phyloP scores from a whole-genome alignment of 1,284 basidiomycete genomes.

The Ustanciosporium gigantosporum region DNA sequence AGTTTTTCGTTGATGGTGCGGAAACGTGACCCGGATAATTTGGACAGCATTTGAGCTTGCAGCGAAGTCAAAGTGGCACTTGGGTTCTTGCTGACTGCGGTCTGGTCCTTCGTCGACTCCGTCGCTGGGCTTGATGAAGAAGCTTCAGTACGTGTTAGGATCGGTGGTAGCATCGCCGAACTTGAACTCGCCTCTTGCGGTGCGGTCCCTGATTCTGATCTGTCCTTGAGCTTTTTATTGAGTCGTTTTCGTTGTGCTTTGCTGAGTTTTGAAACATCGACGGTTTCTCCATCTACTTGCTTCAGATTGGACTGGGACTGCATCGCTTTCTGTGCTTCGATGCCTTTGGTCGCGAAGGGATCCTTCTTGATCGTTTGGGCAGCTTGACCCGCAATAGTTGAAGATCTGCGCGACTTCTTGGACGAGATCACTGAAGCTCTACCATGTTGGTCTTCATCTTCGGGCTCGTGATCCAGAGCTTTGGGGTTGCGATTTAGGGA shows the following conservation, averaged over 20 bases:
- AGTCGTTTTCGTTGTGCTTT: constrained; percentile 54
- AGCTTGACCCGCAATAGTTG: neutral
- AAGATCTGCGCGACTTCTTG: constrained; percentile 17
- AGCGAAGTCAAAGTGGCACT: constrained; percentile 25
- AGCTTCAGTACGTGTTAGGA: too few relatives aligned
- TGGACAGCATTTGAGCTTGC: constrained; percentile 49
- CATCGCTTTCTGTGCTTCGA: constrained; percentile 18
- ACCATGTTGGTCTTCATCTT: constrained; percentile 19
- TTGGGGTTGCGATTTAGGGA: neutral
- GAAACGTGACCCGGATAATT: constrained; percentile 58
- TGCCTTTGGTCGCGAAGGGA: constrained; percentile 26
- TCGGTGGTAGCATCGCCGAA: neutral
- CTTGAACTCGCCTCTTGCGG: neutral
- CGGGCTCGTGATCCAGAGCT: neutral
- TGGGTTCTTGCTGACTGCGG: neutral
- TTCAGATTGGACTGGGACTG: constrained; percentile 23
- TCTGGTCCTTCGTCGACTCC: neutral
- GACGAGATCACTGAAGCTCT: constrained; percentile 13
- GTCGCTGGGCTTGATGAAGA: neutral
- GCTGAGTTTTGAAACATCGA: constrained; percentile 33
- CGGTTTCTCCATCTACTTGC: constrained; percentile 8
- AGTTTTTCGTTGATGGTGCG: constrained; percentile 60
- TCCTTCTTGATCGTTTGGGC: constrained; percentile 21
- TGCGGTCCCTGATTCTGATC: neutral
- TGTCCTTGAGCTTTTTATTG: constrained; percentile 36